Evolutionary conservation across 352 stramenopile species (phyloP), one percentile per base, ranked within the genome.

Genomic region (Globisporangium cylindrosporum): DNA sequence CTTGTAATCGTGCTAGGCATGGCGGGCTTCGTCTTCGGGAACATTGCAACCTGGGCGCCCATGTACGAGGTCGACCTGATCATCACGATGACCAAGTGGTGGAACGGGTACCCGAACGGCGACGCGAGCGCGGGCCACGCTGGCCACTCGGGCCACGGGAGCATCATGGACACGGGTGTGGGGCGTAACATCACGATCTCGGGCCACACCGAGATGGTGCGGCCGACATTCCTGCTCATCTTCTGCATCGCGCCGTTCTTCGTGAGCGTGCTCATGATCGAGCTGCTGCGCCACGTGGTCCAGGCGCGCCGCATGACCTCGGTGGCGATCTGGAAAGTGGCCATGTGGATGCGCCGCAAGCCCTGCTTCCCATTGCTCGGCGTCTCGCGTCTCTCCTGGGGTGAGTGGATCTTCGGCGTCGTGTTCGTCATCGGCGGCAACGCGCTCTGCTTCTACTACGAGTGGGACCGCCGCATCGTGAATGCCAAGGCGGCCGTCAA

Each of bases 141-240:
- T 0, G 75, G 73, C 57, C 66, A 71, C 27, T 73, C 73, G 32
- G 76, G 86, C 68, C 75, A 76, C 57, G 66, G 69, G 65, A 71
- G 74, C 59, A 71, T 84, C 64, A 69, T 82, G 53, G 80, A 86
- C 69, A 89, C 79, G 64, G 76, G 76, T 18, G 59, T 79, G 25
- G 73, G 73, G 27, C 80, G 80, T 43, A 80, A 88, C 70, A 84
- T 86, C 74, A 82, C 73, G 5, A 66, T 77, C 69, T 75, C 64
- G n/a, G 77, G 79, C 48, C 81, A 89, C 77, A 86, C 75, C 7
- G 84, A 92, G 70, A 88, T 92, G 75, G 71, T 90, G 48, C 75
- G 74, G 3, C 79, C 79, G 53, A 92, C 81, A 15, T 92, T 86
- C 67, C 73, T 92, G 54, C 74, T 90, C 36, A 72, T 92, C 59